Percentiles rank a stretch among this genome's conserved stretches.
phyloP scores from a whole-genome alignment of 2,329 filamentous ascomycete species.

The Lojkania enalia region DNA sequence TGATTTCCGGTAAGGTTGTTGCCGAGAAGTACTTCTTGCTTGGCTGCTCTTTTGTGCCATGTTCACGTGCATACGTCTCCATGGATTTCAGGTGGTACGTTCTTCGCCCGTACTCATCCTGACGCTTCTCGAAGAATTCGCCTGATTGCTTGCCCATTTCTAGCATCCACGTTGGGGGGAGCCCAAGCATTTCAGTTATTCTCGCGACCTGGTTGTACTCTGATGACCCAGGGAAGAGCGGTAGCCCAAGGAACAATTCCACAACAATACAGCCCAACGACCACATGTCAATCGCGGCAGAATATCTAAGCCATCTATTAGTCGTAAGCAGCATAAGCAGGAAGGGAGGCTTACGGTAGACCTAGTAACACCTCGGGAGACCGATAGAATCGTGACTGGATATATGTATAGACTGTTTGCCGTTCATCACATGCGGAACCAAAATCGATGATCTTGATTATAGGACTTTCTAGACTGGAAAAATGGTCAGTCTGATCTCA shows the following conservation, averaged over 20 bases:
- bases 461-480: slow-evolving; percentile 82
- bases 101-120: slow-evolving; percentile 89
- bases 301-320: slow-evolving; percentile 63
- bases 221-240: slow-evolving; percentile 93
- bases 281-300: slow-evolving; percentile 99
- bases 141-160: slow-evolving; percentile 98
- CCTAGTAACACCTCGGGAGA: slow-evolving; percentile 96
- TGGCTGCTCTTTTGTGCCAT: slow-evolving; percentile 94
- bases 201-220: slow-evolving; percentile 98
- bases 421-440: slow-evolving; percentile 97
- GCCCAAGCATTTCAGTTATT: slow-evolving; percentile 96
- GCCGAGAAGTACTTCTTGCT: slow-evolving; percentile 99
- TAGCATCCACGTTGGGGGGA: slow-evolving; percentile 98
- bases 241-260: slow-evolving; percentile 91
- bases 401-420: slow-evolving; percentile 98
- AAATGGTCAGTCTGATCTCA: too few relatives aligned
- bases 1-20: slow-evolving; percentile 92
- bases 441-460: slow-evolving; percentile 99
- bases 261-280: slow-evolving; percentile 98
- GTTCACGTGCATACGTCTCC: slow-evolving; percentile 96
- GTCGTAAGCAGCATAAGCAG: background rate
- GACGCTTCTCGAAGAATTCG: slow-evolving; percentile 92
- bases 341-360: slow-evolving; percentile 62
- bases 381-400: slow-evolving; percentile 96
- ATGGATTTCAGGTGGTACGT: slow-evolving; percentile 93